Evolutionary conservation across 1,284 basidiomycete species (phyloP).

Genomic region (Fomitopsis pinicola): DNA sequence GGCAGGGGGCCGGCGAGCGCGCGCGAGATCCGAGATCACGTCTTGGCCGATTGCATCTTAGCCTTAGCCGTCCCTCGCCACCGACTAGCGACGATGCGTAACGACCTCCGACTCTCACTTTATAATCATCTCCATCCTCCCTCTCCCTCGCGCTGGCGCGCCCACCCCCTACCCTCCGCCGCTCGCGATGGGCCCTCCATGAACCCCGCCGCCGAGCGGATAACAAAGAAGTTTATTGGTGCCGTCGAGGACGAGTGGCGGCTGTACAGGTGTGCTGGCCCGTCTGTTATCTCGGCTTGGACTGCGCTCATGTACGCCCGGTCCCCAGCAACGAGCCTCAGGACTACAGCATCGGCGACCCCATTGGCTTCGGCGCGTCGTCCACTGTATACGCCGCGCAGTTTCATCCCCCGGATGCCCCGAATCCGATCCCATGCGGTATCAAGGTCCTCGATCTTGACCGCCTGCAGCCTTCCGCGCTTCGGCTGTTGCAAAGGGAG

Average conservation of each 20-base stretch:
- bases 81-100: not conserved
- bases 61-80: not conserved
- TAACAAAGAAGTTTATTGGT: slow-evolving; percentile 47
- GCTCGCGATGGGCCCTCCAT: slow-evolving; percentile 7
- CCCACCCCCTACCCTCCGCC: not conserved
- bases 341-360: slow-evolving; percentile 71
- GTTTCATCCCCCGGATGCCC: slow-evolving; percentile 37
- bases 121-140: not conserved
- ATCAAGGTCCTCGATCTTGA: slow-evolving; percentile 90
- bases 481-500: slow-evolving; percentile 73
- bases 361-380: slow-evolving; percentile 85
- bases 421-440: slow-evolving; percentile 58
- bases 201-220: slow-evolving; percentile 18
- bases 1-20: not conserved
- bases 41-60: not conserved
- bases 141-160: not conserved
- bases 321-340: slow-evolving; percentile 53
- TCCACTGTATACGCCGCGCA: slow-evolving; percentile 80
- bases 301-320: slow-evolving; percentile 7
- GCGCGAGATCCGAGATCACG: not conserved
- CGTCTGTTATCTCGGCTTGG: slow-evolving; percentile 4
- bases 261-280: slow-evolving; percentile 58
- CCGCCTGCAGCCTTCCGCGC: slow-evolving; percentile 59
- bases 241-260: slow-evolving; percentile 86
- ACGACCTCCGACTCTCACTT: not conserved